phyloP scores from a whole-genome alignment of 2,329 filamentous ascomycete genomes.

The Nothopassalora personata region DNA sequence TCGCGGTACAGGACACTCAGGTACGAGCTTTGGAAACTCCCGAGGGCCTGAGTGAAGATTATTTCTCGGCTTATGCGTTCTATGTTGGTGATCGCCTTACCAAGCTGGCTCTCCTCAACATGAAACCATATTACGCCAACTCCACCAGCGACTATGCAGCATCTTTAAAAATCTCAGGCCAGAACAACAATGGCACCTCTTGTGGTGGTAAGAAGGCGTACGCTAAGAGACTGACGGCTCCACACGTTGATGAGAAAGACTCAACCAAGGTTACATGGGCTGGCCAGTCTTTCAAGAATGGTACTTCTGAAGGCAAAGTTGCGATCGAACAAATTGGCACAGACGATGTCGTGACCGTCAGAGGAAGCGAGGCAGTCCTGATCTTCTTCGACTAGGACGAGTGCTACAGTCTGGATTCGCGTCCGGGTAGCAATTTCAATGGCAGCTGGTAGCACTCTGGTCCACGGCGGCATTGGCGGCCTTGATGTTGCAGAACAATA shows the following conservation, averaged over 20 bases:
- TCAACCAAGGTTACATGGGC: constrained; percentile 26
- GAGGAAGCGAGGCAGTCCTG: constrained; percentile 29
- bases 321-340: constrained; percentile 17
- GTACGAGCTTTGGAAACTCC: constrained; percentile 21
- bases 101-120: constrained; percentile 28
- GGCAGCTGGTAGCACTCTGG: no score
- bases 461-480: no score
- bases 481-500: no score
- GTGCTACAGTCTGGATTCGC: not conserved
- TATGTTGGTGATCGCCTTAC: constrained; percentile 20
- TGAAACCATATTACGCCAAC: constrained; percentile 27
- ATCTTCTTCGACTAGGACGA: constrained; percentile 23
- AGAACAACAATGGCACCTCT: not conserved
- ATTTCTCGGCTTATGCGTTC: constrained; percentile 27
- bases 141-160: constrained; percentile 24
- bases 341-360: constrained; percentile 19
- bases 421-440: no score
- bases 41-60: constrained; percentile 18
- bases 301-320: constrained; percentile 16
- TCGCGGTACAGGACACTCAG: constrained; percentile 22
- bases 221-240: constrained; percentile 28
- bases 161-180: constrained; percentile 10
- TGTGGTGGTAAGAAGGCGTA: constrained; percentile 4
- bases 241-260: constrained; percentile 23
- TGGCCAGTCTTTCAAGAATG: constrained; percentile 26